phyloP scores from a whole-genome alignment of 192 early-diverging fungal species.

The Coemansia sp. region DNA sequence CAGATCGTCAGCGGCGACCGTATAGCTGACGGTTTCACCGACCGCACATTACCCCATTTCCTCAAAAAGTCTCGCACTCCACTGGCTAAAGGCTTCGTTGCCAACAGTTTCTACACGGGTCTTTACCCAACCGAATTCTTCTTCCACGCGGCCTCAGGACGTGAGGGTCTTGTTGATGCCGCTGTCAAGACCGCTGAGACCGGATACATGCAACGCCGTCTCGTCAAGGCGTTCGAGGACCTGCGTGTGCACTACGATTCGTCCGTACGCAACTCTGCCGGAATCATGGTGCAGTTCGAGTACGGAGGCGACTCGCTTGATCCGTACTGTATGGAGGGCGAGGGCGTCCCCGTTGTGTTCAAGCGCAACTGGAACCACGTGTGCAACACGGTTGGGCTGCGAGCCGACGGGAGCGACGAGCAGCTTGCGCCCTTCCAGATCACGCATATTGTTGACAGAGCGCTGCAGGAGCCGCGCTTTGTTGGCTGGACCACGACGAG shows the following conservation, averaged over 20 bases:
- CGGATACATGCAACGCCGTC: slow-evolving; percentile 95
- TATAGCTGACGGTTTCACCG: slow-evolving; percentile 95
- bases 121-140: slow-evolving; percentile 97
- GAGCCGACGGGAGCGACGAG: slow-evolving; percentile 9
- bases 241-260: slow-evolving; percentile 92
- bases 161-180: slow-evolving; percentile 99
- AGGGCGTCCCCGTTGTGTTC: slow-evolving; percentile 85
- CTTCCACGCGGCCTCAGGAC: slow-evolving; percentile 98
- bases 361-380: slow-evolving; percentile 75
- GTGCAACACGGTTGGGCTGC: slow-evolving; percentile 24
- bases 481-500: slow-evolving; percentile 31
- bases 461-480: slow-evolving; percentile 55
- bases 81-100: slow-evolving; percentile 95
- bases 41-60: slow-evolving; percentile 96
- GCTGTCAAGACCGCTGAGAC: slow-evolving; percentile 99
- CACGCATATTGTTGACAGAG: slow-evolving; percentile 49
- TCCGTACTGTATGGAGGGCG: slow-evolving; percentile 90
- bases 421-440: slow-evolving; percentile 52
- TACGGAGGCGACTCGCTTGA: slow-evolving; percentile 98
- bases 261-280: slow-evolving; percentile 90
- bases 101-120: slow-evolving; percentile 94
- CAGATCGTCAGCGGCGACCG: slow-evolving; percentile 97
- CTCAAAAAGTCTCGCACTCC: slow-evolving; percentile 90
- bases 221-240: slow-evolving; percentile 98
- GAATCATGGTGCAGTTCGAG: slow-evolving; percentile 88